These are phyloP conservation scores for Naganishia vishniacii DNA, from an alignment of 768 basidiomycete genomes.

Conservation along the genomic window DNA sequence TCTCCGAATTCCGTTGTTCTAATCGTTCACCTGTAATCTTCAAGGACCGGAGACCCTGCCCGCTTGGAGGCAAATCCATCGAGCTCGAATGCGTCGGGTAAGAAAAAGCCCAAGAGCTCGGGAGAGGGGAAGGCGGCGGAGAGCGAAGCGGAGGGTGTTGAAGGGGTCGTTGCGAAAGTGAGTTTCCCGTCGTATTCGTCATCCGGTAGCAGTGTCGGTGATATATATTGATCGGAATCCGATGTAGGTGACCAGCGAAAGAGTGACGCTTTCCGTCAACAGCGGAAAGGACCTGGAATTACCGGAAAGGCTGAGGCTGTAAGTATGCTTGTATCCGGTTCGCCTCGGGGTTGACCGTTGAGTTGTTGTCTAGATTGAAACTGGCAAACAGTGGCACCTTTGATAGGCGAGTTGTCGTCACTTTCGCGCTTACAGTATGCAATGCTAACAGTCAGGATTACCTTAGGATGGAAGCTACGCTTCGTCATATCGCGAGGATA, in stretches of 20 bases:
- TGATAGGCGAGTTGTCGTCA: conserved; percentile 59
- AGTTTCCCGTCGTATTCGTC: too few relatives aligned
- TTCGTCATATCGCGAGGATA: conserved; percentile 61
- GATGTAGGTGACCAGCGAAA: conserved; percentile 61
- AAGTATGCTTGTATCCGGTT: conserved; percentile 31
- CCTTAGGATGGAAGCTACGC: conserved; percentile 75
- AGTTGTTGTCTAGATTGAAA: too few relatives aligned
- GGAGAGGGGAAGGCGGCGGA: not conserved
- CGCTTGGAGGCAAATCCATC: conserved; percentile 65
- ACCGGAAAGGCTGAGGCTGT: conserved; percentile 73
- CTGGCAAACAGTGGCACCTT: conserved; percentile 88
- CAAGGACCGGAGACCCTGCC: conserved; percentile 76
- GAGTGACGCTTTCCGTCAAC: conserved; percentile 68
- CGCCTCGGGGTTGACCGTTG: too few relatives aligned
- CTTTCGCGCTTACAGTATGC: too few relatives aligned
- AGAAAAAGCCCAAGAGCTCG: conserved; percentile 48
- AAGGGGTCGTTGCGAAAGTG: conserved; percentile 49
- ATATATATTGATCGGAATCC: not conserved
- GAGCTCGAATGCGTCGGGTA: conserved; percentile 26
- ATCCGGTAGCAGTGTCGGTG: not conserved
- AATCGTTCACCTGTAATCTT: not conserved
- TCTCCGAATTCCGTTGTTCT: too few relatives aligned
- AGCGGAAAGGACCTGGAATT: conserved; percentile 64
- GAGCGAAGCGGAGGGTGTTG: conserved; percentile 1
- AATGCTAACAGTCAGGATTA: too few relatives aligned